Base-by-base conservation (phyloP, 148 eudicot genomes). In the Vaccinium macrocarpon region DNA sequence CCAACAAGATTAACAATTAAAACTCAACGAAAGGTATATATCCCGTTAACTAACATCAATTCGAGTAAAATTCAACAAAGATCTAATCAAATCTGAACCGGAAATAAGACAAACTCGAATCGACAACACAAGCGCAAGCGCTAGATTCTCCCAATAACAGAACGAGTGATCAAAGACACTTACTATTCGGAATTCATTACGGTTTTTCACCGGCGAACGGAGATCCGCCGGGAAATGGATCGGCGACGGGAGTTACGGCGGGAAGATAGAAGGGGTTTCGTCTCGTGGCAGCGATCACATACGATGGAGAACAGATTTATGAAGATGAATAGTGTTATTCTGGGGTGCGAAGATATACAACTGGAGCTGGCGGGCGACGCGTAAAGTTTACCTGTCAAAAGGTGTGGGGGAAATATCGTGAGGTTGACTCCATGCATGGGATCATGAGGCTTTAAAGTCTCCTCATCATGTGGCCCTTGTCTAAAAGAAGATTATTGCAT, bases 101-200 rank as follows among this genome's bases (percentile, higher is more conserved):
- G 32, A 76, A 48, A 19, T 6, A n/a, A 1, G 5, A 76, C 15
- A 2, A 49, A 53, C 27, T 52, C n/a, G 35, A 53, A 25, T 4
- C 16, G 61, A 52, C 56, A 27, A 25, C 18, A 29, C 35, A 15
- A 78, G 6, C 18, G 7, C 35, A 15, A 78, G 6, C 18, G 7
- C 56, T 27, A 11, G 35, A 66, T 25, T 66, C 16, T 66, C 32
- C 7, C 42, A 4, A 48, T 14, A 12, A 51, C 0, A 76, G 18
- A 23, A 49, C 11, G 38, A 50, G 56, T 1, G 29, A 19, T 6
- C 13, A 21, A 23, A 21, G 56, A 50, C n/a, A 5, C 80, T 78
- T 27, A 78, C 81, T 78, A 78, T 78, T 78, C 81, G 62, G 62
- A 9, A 53, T 29, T 78, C 81, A 78, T 78, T 46, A 52, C 64